Percentiles rank a stretch among this genome's conserved stretches.
Conservation (phyloP, 2,329 filamentous ascomycete species). For the Thelonectria discophora region DNA sequence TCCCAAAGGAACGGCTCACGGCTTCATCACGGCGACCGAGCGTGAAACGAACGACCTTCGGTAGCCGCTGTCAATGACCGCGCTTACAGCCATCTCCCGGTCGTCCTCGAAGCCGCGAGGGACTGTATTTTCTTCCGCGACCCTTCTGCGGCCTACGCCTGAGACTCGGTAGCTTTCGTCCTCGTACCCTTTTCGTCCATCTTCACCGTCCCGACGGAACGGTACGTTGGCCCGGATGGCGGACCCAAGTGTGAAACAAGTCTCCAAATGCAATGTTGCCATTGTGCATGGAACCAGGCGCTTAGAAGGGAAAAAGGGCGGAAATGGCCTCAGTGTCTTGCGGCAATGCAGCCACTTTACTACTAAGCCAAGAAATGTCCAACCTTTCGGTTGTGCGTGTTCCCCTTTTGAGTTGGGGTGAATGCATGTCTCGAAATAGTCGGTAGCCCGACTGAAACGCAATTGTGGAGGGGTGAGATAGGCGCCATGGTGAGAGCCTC, state of each 20-base stretch:
- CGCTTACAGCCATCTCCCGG: background rate
- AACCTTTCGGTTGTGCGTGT: background rate
- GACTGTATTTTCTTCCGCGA: no score
- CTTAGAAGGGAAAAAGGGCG: background rate
- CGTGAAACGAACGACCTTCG: background rate
- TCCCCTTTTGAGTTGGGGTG: background rate
- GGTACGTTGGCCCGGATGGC: slow-evolving; percentile 6
- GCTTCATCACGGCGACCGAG: slow-evolving; percentile 12
- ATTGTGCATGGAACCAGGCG: background rate
- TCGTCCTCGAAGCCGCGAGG: background rate
- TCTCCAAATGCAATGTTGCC: background rate
- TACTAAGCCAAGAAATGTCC: background rate
- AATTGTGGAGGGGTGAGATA: background rate
- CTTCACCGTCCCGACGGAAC: slow-evolving; percentile 1
- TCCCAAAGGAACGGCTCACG: slow-evolving; percentile 10
- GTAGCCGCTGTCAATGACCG: background rate
- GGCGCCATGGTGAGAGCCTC: background rate
- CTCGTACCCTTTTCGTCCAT: no score
- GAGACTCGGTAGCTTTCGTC: background rate
- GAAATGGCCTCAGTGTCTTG: background rate
- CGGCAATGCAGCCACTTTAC: background rate
- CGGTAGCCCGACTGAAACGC: background rate
- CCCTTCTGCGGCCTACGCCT: no score
- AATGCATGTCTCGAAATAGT: background rate
- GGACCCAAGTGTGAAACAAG: slow-evolving; percentile 13